phyloP scores from a whole-genome alignment of 306 rosid genomes.

The Styphnolobium japonicum region DNA sequence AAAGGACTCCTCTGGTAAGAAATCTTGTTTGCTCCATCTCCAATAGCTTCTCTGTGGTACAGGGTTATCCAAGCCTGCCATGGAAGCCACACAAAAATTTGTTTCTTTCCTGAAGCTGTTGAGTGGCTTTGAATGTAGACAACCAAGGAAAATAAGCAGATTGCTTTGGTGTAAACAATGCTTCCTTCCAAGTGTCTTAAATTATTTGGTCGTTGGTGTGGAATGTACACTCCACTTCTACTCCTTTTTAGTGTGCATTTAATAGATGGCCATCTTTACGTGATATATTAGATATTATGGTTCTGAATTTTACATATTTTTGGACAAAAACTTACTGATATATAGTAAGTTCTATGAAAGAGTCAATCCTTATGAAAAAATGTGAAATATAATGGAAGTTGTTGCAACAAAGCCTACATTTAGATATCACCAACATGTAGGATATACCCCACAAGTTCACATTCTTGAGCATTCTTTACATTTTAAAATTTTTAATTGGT shows the following conservation, averaged over 20 bases:
- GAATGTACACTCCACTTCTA: neutral
- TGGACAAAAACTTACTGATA: neutral
- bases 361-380: too few species aligned
- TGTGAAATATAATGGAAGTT: neutral
- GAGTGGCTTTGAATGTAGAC: neutral
- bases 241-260: neutral
- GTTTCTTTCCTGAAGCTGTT: neutral
- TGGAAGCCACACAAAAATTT: conserved; percentile 27
- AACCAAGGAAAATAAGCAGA: neutral
- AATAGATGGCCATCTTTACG: neutral
- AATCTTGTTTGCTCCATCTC: conserved; percentile 77
- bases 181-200: neutral
- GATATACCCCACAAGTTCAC: neutral
- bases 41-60: conserved; percentile 53
- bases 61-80: conserved; percentile 1
- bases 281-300: neutral
- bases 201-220: conserved; percentile 13
- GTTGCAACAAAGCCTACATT: neutral
- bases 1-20: conserved; percentile 79
- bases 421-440: neutral
- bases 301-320: neutral
- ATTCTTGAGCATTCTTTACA: neutral
- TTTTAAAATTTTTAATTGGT: neutral
- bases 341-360: too few species aligned
- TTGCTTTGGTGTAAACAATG: neutral